Base-by-base conservation (phyloP, 495 filamentous ascomycete genomes). In the Neurospora sp. region DNA sequence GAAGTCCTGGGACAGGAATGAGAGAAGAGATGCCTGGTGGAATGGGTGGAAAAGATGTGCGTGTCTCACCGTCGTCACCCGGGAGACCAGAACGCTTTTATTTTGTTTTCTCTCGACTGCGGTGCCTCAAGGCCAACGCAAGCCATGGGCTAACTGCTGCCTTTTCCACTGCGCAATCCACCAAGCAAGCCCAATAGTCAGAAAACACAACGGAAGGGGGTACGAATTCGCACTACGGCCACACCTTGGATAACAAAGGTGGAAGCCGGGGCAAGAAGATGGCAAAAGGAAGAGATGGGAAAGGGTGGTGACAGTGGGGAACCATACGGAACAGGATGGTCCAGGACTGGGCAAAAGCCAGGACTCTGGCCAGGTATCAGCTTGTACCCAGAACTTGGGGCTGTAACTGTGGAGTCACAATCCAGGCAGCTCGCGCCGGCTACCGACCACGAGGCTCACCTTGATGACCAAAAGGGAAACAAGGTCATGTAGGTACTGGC, bases 381-480 rank as follows among this genome's bases (percentile, higher is more conserved):
- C 54, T 17, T 62, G 72, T 74, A 74, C 54, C 31, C 42, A 69
- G 70, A 70, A 66, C 71, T 73, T 7, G 48, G 24, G 28, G 38
- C 31, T 42, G 43, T 69, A 43, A 70, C 43, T 24, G 72, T 70
- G 45, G 73, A 78, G 74, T 76, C 75, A 73, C 69, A 4, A 59
- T 71, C 72, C 70, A 76, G 75, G 75, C 75, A 76, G 72, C 73
- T 34, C 72, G 75, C 75, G 43, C 73, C 70, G 69, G 39, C 73
- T 43, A 48, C 73, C 71, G 70, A 72, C 28, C 38, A 38, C 39
- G 43, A 71, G 39, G 70, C 70, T 71, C 21, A 45, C 54, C 54
- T 66, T 66, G 54, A 28, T 66, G 54, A 66, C 54, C 6, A 66
- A 66, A 66, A 66, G 54, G 54, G 54, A 66, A 66, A 66, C 54